phyloP scores from a whole-genome alignment of 805 yeast genomes.

The Lachancea dasiensis region DNA sequence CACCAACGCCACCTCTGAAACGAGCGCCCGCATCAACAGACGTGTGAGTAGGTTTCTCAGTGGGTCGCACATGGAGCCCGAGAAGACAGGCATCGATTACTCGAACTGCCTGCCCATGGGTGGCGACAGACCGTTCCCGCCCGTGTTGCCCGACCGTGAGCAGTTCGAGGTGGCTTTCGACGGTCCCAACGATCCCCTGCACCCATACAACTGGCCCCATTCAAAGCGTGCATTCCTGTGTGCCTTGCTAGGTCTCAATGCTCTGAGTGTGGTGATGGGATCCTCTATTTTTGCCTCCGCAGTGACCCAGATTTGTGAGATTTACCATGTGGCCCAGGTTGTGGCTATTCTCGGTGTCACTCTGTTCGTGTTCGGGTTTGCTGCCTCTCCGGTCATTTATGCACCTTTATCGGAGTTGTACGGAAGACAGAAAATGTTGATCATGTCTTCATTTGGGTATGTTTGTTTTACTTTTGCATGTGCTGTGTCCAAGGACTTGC shows the following conservation, averaged over 20 bases:
- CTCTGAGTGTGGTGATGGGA: constrained; percentile 60
- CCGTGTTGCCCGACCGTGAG: constrained; percentile 47
- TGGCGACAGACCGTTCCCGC: constrained; percentile 56
- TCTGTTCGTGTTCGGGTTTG: constrained; percentile 86
- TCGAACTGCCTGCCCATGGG: constrained; percentile 58
- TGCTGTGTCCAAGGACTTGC: constrained; percentile 74
- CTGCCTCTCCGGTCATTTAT: constrained; percentile 86
- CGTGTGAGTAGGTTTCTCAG: constrained; percentile 40
- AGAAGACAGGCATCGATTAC: constrained; percentile 26
- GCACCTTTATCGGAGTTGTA: constrained; percentile 80
- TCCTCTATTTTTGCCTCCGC: constrained; percentile 78
- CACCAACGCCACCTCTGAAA: constrained; percentile 18
- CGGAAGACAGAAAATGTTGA: constrained; percentile 60
- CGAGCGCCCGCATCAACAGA: constrained; percentile 28
- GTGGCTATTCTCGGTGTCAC: constrained; percentile 76
- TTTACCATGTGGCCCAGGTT: constrained; percentile 55
- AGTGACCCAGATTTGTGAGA: constrained; percentile 39
- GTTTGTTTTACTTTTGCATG: constrained; percentile 61
- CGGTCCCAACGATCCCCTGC: constrained; percentile 73
- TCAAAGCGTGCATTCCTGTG: constrained; percentile 42
- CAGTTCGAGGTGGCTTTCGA: constrained; percentile 64
- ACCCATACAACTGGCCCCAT: constrained; percentile 73
- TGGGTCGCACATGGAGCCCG: constrained; percentile 29
- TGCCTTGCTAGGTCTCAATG: constrained; percentile 41
- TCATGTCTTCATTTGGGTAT: constrained; percentile 52